Conservation (phyloP, 257 asterid species). For the Solanum peruvianum region DNA sequence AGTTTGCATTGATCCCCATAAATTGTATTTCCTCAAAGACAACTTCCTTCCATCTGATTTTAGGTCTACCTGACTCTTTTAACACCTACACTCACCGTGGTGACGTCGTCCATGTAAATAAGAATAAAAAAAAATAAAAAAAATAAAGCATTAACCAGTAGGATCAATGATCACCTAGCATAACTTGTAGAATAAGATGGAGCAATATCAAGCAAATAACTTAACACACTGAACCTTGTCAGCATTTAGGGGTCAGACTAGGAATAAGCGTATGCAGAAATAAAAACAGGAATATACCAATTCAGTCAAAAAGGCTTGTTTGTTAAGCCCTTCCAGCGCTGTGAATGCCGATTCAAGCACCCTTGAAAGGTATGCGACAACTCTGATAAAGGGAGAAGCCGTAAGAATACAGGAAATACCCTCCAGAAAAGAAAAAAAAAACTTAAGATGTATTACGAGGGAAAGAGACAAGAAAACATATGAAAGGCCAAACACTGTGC, state of each 20-base stretch:
- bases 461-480: neutral
- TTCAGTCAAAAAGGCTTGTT: constrained; percentile 89
- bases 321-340: constrained; percentile 93
- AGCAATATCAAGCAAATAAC: neutral
- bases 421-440: neutral
- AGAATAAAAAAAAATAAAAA: too few species aligned
- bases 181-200: neutral
- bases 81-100: neutral
- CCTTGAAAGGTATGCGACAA: constrained; percentile 90
- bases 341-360: constrained; percentile 98
- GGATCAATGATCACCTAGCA: neutral
- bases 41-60: neutral
- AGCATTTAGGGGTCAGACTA: neutral
- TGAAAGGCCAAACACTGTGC: neutral
- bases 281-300: constrained; percentile 44
- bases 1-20: neutral
- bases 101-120: neutral
- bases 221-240: neutral
- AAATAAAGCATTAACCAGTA: neutral
- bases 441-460: neutral
- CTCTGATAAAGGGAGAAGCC: constrained; percentile 35
- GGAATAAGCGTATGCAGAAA: neutral
- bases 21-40: neutral
- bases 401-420: neutral
- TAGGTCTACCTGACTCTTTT: neutral